A percentile compares a stretch with the other conserved stretches of the same genome.
These are phyloP conservation scores for Agaricus subrufescens DNA, from an alignment of 768 basidiomycete genomes.

Conservation along the genomic window DNA sequence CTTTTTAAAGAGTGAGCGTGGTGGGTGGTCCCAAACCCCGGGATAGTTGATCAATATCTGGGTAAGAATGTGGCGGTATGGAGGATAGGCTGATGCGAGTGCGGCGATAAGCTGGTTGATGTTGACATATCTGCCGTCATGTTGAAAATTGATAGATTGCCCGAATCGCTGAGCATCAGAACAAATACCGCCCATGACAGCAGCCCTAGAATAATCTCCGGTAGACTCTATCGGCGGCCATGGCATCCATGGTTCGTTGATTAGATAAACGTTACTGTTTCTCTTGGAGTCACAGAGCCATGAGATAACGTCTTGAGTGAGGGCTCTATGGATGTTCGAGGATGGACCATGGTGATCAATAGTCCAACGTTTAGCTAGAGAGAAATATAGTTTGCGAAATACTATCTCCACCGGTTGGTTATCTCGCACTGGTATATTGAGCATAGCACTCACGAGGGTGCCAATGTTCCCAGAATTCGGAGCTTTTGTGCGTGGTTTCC, in stretches of 20 bases:
- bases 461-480: too few relatives aligned
- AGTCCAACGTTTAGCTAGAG: too few relatives aligned
- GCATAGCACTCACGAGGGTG: too few relatives aligned
- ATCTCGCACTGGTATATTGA: too few relatives aligned
- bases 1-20: slow-evolving; percentile 16
- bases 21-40: slow-evolving; percentile 14
- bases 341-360: neutral
- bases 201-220: neutral
- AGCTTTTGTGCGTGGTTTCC: too few relatives aligned
- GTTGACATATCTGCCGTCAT: too few relatives aligned
- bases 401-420: neutral
- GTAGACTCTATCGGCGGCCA: neutral
- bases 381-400: neutral
- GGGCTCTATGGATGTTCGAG: neutral
- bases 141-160: too few relatives aligned
- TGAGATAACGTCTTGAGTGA: neutral
- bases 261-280: neutral
- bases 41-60: slow-evolving; percentile 15
- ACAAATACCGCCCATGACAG: neutral
- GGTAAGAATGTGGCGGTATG: slow-evolving; percentile 13
- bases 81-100: slow-evolving; percentile 15
- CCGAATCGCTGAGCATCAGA: neutral
- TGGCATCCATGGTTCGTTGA: neutral
- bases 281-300: neutral
- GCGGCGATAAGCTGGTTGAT: neutral